phyloP scores from a whole-genome alignment of 2,329 filamentous ascomycete species.

The Exophiala dermatitidis region DNA sequence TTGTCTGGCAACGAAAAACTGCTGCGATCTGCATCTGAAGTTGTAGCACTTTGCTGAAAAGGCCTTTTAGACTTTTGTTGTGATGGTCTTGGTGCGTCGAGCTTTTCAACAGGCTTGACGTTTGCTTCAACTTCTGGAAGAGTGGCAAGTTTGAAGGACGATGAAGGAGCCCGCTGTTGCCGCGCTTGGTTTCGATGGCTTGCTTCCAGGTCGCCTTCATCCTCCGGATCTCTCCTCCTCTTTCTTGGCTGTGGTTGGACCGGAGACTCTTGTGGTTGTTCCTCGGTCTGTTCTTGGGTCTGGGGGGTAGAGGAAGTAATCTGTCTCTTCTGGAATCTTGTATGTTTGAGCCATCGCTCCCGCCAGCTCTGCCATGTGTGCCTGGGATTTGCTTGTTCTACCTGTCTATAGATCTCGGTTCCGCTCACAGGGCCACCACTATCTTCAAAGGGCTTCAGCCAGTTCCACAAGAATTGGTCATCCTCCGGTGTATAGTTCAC shows the following conservation, averaged over 20 bases:
- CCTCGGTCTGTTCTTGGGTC: background rate
- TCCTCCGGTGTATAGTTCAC: slow-evolving; percentile 38
- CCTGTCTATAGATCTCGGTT: slow-evolving; percentile 41
- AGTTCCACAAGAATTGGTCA: slow-evolving; percentile 41
- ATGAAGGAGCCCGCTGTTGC: background rate
- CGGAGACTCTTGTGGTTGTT: background rate
- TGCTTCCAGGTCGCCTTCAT: slow-evolving; percentile 4
- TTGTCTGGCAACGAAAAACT: too few species aligned
- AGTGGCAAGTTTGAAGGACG: background rate
- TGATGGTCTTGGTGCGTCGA: background rate
- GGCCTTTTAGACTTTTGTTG: background rate
- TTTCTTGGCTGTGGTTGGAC: background rate
- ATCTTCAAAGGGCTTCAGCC: slow-evolving; percentile 34
- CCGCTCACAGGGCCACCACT: slow-evolving; percentile 33
- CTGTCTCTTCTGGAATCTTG: slow-evolving; percentile 25
- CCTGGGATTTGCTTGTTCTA: slow-evolving; percentile 34
- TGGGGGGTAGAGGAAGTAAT: slow-evolving; percentile 6
- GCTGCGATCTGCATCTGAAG: too few species aligned
- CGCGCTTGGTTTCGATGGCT: background rate
- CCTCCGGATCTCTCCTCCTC: slow-evolving; percentile 1
- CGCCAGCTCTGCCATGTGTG: slow-evolving; percentile 46
- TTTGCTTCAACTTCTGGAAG: background rate
- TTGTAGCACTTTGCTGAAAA: too few species aligned
- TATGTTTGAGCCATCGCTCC: slow-evolving; percentile 39
- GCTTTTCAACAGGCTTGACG: background rate